Evolutionary conservation across 108 stramenopile species (phyloP), one percentile per base, ranked within the genome.

Genomic region (Bacterosira constricta): DNA sequence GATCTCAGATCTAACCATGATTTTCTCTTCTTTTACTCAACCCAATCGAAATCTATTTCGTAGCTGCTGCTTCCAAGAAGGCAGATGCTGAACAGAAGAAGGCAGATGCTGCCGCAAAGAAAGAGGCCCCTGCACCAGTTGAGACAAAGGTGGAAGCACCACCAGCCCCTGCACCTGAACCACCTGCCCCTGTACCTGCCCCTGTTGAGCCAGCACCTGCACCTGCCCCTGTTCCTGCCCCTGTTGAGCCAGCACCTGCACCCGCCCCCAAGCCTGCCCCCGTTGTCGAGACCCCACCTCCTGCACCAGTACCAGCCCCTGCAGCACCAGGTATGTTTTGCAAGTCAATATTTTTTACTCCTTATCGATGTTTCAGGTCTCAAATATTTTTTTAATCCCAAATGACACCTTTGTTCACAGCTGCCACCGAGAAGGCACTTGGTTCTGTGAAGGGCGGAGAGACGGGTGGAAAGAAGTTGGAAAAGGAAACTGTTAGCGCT

Each of bases 401-500:
- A 52, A 2, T 44, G 42, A n/a, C 42, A 5, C 23, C 49, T 21
- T 52, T 52, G 13, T n/a, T 30, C 1, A 47, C 68, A 45, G 38
- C 72, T 34, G 31, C 29, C 25, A 38, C 78, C 8, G 57, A 44
- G n/a, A 53, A 69, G 44, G 91, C 83, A 26, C 59, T 93, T 57
- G 92, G 92, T 38, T 81, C 83, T 39, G 88, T 86, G 13, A 44
- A 69, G 32, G 88, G 85, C 32, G 63, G 44, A 13, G 88, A 64
- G 41, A 18, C 77, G 20, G 93, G 93, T 51, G 93, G 93, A 61
- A 84, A 77, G 68, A 86, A 90, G 20, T 76, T 91, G 35, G 84
- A 87, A 47, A 87, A 86, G 84, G 93, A 94, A 54, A 89, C 88
- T 57, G 62, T 94, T 53, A 83, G 83, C 60, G 87, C 86, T 30